Base-by-base conservation (phyloP, 768 basidiomycete species). In the Podaxis sp. region DNA sequence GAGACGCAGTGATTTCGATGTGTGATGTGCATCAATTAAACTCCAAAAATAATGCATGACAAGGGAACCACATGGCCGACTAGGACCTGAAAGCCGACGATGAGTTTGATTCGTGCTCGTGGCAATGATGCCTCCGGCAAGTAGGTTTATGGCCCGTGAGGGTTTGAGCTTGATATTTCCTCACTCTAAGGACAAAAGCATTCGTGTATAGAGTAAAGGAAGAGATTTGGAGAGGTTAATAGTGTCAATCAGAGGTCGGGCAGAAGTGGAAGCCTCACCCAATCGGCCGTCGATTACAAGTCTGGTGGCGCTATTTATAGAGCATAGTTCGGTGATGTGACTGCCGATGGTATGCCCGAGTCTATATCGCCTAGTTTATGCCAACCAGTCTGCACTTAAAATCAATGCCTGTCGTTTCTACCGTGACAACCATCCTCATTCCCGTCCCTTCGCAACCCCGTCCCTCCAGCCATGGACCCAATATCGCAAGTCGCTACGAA, bases 271-370 rank as follows among this genome's bases (percentile, higher is more conserved):
- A 2, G 17, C 9, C 30, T 56, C 11, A 38, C 42, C 54, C 39
- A 42, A 56, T 56, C 54, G 19, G n/a, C n/a, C 19, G 26, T n/a
- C 5, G 22, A 17, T 19, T 33, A 33, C 33, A 33, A 33, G 33
- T 33, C 8, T 19, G 6, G 36, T 22, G 8, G 17, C 24, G 22
- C 17, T 39, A 38, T 56, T 39, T 42, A 56, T 36, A 42, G 39
- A 56, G 19, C 8, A 22, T 9, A 7, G 36, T 24, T 24, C 54
- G 54, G 54, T 24, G 36, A 56, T 39, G 54, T 19, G n/a, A 22
- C n/a, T 56, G 54, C 36, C 38, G 38, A 54, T 9, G 38, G 38
- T 12, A 56, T 56, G n/a, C 54, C 54, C 54, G 54, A 56, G 22
- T 15, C n/a, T 13, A 19, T n/a, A 56, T 46, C n/a, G 7, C 22